Percentiles rank a stretch among this genome's conserved stretches.
phyloP scores from a whole-genome alignment of 306 rosid genomes.

The Hippophae gyantsensis region DNA sequence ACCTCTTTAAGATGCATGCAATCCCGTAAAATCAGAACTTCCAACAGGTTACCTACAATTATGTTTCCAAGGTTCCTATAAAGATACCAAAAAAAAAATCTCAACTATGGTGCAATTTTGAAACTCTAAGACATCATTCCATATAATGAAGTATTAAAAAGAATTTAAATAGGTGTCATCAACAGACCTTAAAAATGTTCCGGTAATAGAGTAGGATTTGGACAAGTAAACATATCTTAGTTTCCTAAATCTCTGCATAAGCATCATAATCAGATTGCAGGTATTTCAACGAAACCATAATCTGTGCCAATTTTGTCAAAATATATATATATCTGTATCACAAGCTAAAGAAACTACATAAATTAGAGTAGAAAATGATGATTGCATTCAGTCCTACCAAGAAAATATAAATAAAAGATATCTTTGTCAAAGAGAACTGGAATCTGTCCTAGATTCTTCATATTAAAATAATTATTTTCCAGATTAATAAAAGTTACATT shows the following conservation, averaged over 20 bases:
- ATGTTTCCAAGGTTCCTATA: slow-evolving; percentile 75
- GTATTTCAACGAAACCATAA: not conserved
- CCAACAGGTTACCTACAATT: slow-evolving; percentile 58
- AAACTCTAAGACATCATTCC: not conserved
- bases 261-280: slow-evolving; percentile 1
- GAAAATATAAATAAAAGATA: no score
- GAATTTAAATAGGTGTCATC: slow-evolving; percentile 8
- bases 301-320: not conserved
- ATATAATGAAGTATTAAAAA: not conserved
- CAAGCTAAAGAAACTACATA: no score
- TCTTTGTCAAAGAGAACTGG: no score
- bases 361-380: no score
- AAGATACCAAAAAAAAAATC: not conserved
- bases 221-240: slow-evolving; percentile 83
- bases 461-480: no score
- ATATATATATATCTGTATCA: not conserved
- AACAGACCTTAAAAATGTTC: slow-evolving; percentile 68
- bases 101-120: not conserved
- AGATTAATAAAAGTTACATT: no score
- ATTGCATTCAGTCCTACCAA: no score
- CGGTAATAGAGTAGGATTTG: slow-evolving; percentile 88
- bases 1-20: slow-evolving; percentile 99
- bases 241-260: slow-evolving; percentile 69
- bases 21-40: slow-evolving; percentile 85
- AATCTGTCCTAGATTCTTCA: no score